phyloP scores from a whole-genome alignment of 2,329 filamentous ascomycete species.

The Clarireedia monteithiana region DNA sequence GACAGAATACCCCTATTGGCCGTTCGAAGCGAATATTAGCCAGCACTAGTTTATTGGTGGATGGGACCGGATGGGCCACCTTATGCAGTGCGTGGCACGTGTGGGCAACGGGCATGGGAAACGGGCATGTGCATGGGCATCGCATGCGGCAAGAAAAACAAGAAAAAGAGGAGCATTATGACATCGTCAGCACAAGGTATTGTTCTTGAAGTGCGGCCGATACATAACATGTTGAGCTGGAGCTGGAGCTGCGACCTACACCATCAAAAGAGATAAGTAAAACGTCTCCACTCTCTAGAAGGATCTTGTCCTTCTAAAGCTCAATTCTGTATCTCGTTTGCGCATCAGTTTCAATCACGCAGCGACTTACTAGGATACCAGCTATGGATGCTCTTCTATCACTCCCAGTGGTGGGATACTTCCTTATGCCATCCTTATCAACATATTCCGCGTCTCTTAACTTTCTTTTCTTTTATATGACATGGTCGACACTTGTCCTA shows the following conservation, averaged over 20 bases:
- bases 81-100: neutral
- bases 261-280: too few species aligned
- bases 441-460: constrained; percentile 76
- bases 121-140: too few species aligned
- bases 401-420: constrained; percentile 62
- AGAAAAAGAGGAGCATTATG: neutral
- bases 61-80: too few species aligned
- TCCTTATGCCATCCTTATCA: constrained; percentile 51
- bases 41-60: too few species aligned
- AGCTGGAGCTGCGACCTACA: too few species aligned
- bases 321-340: neutral
- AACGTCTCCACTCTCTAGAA: neutral
- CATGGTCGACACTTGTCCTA: constrained; percentile 59
- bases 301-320: neutral
- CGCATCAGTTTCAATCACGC: neutral
- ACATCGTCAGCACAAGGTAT: neutral
- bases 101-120: neutral
- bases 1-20: too few species aligned
- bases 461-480: constrained; percentile 82
- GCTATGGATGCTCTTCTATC: constrained; percentile 61
- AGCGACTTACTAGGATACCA: neutral
- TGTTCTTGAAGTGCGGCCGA: neutral
- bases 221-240: too few species aligned
- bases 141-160: neutral
- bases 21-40: too few species aligned